Evolutionary conservation across 2,329 filamentous ascomycete genomes (phyloP).

Genomic region (Cladorrhinum sp.): DNA sequence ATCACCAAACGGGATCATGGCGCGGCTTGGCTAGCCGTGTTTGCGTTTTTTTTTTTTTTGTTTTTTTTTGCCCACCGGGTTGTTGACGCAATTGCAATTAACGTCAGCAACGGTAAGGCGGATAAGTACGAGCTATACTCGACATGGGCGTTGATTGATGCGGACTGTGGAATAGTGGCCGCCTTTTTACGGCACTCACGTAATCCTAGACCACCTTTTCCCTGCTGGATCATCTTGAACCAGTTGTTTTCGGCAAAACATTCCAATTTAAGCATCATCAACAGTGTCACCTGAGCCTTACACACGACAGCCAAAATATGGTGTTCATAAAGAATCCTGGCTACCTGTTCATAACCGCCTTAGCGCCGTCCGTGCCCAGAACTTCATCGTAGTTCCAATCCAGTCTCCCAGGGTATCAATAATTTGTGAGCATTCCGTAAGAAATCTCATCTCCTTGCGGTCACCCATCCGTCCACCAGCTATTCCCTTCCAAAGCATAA

Average conservation of each 20-base stretch:
- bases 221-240: too few relatives aligned
- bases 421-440: not conserved
- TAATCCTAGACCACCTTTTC: not conserved
- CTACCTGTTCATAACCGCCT: too few relatives aligned
- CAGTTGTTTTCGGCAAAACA: not conserved
- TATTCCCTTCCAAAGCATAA: not conserved
- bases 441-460: not conserved
- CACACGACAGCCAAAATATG: not conserved
- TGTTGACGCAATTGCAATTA: not conserved
- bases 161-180: not conserved
- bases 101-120: not conserved
- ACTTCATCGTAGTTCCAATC: not conserved
- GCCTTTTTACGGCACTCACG: not conserved
- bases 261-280: not conserved
- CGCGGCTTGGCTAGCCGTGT: not conserved
- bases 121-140: not conserved
- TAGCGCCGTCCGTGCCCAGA: too few relatives aligned
- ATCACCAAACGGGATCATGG: not conserved
- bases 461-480: not conserved
- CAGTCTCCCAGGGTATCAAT: slow-evolving; percentile 7
- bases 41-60: not conserved
- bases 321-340: too few relatives aligned
- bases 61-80: not conserved
- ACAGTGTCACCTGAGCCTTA: not conserved
- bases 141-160: not conserved